Percentiles rank a stretch among this genome's conserved stretches.
Conservation (phyloP, 2,329 filamentous ascomycete genomes). For the Alternaria hordeiaustralica region DNA sequence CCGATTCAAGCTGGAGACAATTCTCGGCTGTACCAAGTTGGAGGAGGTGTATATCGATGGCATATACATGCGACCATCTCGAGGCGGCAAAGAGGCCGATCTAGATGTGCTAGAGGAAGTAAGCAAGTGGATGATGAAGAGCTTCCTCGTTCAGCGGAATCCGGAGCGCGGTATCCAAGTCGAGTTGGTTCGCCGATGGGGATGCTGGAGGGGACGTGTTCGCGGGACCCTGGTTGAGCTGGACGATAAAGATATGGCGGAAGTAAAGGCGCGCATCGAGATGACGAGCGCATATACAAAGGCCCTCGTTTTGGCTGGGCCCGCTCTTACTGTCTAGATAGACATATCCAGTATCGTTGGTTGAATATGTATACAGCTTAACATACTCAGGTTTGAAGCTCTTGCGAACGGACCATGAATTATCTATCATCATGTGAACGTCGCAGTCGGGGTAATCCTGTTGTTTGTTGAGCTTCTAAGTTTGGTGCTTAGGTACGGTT, state of each 20-base stretch:
- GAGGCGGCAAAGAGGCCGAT: background rate
- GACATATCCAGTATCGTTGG: background rate
- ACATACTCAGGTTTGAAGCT: background rate
- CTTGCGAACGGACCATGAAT: background rate
- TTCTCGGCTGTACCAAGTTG: background rate
- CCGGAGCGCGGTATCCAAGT: background rate
- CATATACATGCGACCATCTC: background rate
- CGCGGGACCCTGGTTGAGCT: background rate
- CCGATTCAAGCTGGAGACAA: background rate
- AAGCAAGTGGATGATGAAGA: conserved; percentile 8
- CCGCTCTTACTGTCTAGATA: background rate
- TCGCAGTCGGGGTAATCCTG: background rate
- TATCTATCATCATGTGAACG: background rate
- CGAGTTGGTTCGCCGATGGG: conserved; percentile 3
- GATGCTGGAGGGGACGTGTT: background rate
- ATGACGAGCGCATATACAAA: background rate
- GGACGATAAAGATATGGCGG: background rate
- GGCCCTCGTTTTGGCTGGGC: background rate
- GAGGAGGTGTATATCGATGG: conserved; percentile 4
- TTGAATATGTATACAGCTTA: too few species aligned
- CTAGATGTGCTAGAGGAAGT: background rate
- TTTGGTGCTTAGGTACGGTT: background rate
- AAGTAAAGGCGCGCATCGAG: background rate
- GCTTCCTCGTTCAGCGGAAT: conserved; percentile 3
- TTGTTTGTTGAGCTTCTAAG: background rate